These are phyloP conservation scores for Stagonosporopsis vannaccii DNA, from an alignment of 2,329 filamentous ascomycete genomes.

Conservation along the genomic window DNA sequence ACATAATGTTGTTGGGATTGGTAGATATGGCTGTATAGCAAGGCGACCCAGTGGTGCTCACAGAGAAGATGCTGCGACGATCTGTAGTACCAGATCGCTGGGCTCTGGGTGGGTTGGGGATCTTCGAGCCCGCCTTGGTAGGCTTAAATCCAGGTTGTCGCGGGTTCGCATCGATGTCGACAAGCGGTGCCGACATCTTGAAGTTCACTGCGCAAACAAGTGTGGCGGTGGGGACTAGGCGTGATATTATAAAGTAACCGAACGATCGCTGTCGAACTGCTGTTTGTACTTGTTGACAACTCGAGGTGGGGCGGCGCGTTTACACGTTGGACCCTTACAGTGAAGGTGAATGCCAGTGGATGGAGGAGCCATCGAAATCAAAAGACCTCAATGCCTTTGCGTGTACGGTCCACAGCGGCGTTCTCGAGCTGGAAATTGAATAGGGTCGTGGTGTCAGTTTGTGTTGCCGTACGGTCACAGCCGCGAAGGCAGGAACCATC, in stretches of 20 bases:
- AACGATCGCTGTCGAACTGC: neutral
- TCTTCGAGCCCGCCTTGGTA: conserved; percentile 18
- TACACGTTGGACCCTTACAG: conserved; percentile 11
- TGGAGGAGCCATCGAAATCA: neutral
- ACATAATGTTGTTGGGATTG: neutral
- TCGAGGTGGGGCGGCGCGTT: conserved; percentile 5
- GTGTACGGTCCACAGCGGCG: neutral
- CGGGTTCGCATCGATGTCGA: conserved; percentile 19
- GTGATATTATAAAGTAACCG: neutral
- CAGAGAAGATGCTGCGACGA: conserved; percentile 18
- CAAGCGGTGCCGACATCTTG: conserved; percentile 22
- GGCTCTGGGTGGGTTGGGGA: conserved; percentile 14
- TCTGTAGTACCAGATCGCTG: conserved; percentile 1
- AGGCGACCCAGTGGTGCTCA: conserved; percentile 23
- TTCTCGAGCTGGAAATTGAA: neutral
- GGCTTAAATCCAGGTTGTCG: conserved; percentile 10
- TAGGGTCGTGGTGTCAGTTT: neutral
- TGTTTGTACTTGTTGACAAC: conserved; percentile 6
- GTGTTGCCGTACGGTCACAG: neutral
- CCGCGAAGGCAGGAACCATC: neutral
- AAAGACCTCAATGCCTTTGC: neutral
- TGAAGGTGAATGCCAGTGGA: conserved; percentile 17
- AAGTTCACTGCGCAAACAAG: neutral
- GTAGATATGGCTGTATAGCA: conserved; percentile 6
- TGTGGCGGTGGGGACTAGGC: neutral